Base-by-base conservation (phyloP, 1,139 yeast species). In the Eremothecium cymbalariae region DNA sequence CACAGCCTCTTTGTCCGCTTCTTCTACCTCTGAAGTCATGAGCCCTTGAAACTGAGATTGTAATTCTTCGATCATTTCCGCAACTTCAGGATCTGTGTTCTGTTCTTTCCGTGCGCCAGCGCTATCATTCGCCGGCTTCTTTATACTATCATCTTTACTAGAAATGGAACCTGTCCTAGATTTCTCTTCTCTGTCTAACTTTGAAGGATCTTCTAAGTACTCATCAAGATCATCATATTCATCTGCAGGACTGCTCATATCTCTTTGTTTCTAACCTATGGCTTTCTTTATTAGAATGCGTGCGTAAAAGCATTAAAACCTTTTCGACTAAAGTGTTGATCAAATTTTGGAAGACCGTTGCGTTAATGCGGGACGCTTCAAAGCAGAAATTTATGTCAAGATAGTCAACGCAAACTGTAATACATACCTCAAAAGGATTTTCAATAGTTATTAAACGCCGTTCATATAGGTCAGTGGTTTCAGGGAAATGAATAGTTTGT, bases 181-280 rank as follows among this genome's bases (percentile, higher is more conserved):
- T 9, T 39, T 37, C 16, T 33, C 41, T 21, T 32, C 33, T 2
- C 22, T 29, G 4, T 18, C 39, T 16, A 48, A 31, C 29, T 80
- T 86, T 40, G 80, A 84, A 28, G 85, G 88, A 56, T 79, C 79
- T 39, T 80, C 86, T 34, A 81, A 62, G 40, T 77, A 66, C 47
- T 78, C 88, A 46, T 80, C 93, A 46, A 81, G 65, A 46, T 81
- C 93, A 50, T 80, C 86, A 40, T 77, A 65, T 36, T 77, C 82
- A 38, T 76, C 84, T 13, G 67, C 19, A 3, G n/a, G 21, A 4
- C 9, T 14, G 8, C 21, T n/a, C 30, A 27, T 27, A 11, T 4
- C 24, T 4, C 5, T 21, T 11, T 3, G n/a, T 21, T 3, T 13
- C 12, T 4, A 3, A 11, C 24, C 24, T 21, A 11, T n/a, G n/a